phyloP scores from a whole-genome alignment of 495 filamentous ascomycete genomes.

The Hyaloscypha variabilis region DNA sequence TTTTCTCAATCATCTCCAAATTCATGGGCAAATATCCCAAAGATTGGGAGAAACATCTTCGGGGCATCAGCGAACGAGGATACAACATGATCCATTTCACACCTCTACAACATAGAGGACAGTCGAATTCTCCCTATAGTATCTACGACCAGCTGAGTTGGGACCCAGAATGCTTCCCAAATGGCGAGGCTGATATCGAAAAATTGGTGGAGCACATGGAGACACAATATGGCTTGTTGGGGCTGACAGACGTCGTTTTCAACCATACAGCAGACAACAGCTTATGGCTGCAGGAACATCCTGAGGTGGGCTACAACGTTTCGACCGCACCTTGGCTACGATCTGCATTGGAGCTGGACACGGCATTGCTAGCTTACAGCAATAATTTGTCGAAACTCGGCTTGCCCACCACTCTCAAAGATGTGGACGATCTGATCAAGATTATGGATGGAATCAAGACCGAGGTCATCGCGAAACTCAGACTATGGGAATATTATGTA shows the following conservation, averaged over 20 bases:
- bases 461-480: constrained; percentile 72
- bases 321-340: constrained; percentile 93
- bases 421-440: constrained; percentile 71
- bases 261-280: constrained; percentile 98
- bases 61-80: constrained; percentile 81
- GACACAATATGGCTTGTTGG: constrained; percentile 79
- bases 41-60: constrained; percentile 87
- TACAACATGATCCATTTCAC: constrained; percentile 99
- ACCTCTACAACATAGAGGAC: constrained; percentile 84
- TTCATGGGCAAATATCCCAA: constrained; percentile 92
- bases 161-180: constrained; percentile 80
- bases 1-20: constrained; percentile 95
- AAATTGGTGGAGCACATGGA: constrained; percentile 81
- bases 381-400: constrained; percentile 65
- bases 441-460: constrained; percentile 86
- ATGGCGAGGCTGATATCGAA: constrained; percentile 82
- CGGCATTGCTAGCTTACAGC: constrained; percentile 77
- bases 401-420: constrained; percentile 73
- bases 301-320: constrained; percentile 94
- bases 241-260: constrained; percentile 95
- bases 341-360: constrained; percentile 85
- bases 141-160: constrained; percentile 90
- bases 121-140: constrained; percentile 95
- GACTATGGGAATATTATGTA: constrained; percentile 93
- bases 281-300: constrained; percentile 91